phyloP scores from a whole-genome alignment of 495 filamentous ascomycete species.

The Annulohypoxylon stygium region DNA sequence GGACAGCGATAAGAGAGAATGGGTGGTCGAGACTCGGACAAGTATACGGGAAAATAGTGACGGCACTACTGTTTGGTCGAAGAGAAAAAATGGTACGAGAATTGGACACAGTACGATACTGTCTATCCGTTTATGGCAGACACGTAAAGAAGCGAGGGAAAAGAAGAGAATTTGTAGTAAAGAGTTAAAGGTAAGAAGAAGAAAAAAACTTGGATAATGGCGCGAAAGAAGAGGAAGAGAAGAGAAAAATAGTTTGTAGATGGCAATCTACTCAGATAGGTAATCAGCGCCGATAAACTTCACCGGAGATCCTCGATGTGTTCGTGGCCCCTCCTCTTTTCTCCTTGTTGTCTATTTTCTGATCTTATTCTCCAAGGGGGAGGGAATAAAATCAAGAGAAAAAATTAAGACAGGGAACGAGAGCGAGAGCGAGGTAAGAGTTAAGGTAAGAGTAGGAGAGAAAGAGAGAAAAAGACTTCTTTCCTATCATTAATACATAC shows the following conservation, averaged over 20 bases:
- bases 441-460: constrained; percentile 27
- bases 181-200: background rate
- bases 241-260: constrained; percentile 22
- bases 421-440: constrained; percentile 33
- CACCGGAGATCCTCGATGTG: constrained; percentile 29
- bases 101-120: constrained; percentile 33
- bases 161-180: background rate
- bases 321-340: constrained; percentile 10
- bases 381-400: constrained; percentile 38
- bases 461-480: constrained; percentile 41
- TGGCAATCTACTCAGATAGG: constrained; percentile 38
- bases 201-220: constrained; percentile 20
- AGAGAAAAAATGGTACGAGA: constrained; percentile 19
- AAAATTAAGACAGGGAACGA: constrained; percentile 39
- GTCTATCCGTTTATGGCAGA: constrained; percentile 24
- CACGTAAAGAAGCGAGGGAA: background rate
- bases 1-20: constrained; percentile 33
- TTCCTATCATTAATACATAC: constrained; percentile 33
- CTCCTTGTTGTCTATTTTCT: constrained; percentile 3
- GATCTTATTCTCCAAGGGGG: background rate
- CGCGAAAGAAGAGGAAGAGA: constrained; percentile 18
- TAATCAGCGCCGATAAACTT: constrained; percentile 44
- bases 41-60: constrained; percentile 27
- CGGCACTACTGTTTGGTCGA: constrained; percentile 25
- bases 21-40: constrained; percentile 27